Evolutionary conservation across 2,329 filamentous ascomycete species (phyloP), one percentile per base, ranked within the genome.

Genomic region (Colletotrichum sp.): DNA sequence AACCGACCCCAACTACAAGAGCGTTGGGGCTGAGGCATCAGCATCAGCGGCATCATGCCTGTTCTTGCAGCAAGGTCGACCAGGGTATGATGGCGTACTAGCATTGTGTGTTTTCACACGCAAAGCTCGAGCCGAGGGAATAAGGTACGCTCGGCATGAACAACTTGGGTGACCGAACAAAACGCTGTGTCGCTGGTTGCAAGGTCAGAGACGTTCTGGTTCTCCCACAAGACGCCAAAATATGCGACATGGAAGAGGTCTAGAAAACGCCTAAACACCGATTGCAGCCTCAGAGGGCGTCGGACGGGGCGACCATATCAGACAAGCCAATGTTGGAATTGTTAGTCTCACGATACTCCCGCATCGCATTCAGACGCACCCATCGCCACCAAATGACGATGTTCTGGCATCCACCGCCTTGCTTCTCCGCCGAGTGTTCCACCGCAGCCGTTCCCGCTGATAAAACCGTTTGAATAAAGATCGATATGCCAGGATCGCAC

Each of bases 391-490:
- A 13, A 30, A 71, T 55, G 62, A 63, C 52, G 24, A 71, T 62
- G 21, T 21, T 55, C 36, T 16, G 60, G 15, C 21, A 39, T 30
- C 4, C 52, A 15, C 49, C 30, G 49, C 57, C 36, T n/a, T 34
- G 30, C 36, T 70, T 68, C 69, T 49, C 55, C 44, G 63, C 57
- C 39, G 6, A 21, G 21, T 34, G 69, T 64, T 69, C 63, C 57
- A 68, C 69, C 18, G 28, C 24, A 76, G 32, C 36, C 62, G 62
- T 69, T 76, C 32, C 63, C 69, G 69, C 69, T 59, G 69, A 44
- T 57, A 49, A 63, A 75, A 21, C 39, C 18, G 55, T 68, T 68
- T 24, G 63, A 67, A 72, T 24, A 69, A 72, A 72, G 69, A 72
- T 68, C 39, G n/a, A 75, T 67, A 30, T 60, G 39, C 72, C 30